Base-by-base conservation (phyloP, 805 yeast species). In the Lipomyces orientalis region DNA sequence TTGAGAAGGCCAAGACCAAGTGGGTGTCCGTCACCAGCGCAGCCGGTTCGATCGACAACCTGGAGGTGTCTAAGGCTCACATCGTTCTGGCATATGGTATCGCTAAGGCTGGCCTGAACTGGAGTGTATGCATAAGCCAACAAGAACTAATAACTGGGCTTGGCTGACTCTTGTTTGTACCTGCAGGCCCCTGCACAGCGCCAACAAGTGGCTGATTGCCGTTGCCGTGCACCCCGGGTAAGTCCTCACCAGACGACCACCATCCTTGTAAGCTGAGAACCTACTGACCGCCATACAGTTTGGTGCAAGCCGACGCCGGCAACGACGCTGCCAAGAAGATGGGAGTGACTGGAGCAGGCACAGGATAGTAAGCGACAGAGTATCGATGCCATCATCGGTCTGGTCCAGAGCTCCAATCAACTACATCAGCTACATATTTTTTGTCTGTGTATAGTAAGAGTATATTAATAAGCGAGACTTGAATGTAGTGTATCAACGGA, bases 301-400 rank as follows among this genome's bases (percentile, higher is more conserved):
- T 49, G 2, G 54, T 49, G 29, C 54, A 49, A 4, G 9, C 54
- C 22, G 54, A 49, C 4, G 7, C 14, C 29, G 54, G 54, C 22
- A 49, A 49, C 54, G 9, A 9, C 4, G 54, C 29, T 14, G 54
- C 54, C 6, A n/a, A 49, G 54, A 8, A 2, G 22, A 4, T 49
- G n/a, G 54, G 54, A n/a, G n/a, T n/a, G n/a, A 10, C 22, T 49
- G 54, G 54, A 49, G 54, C n/a, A 19, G 22, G 54, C 54, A 19
- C 25, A 9, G 54, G 14, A 2, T 22, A 49, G 25, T 4, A n/a
- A 8, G 54, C 3, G 9, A 25, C 16, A 49, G 54, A 16, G 54
- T 22, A 49, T 22, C 54, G 29, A 49, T 22, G 29, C 22, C 22
- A 49, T 22, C 54, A 49, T n/a, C 7, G 4, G 22, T 22, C 9